These are phyloP conservation scores for Amanita fuliginea DNA, from an alignment of 768 basidiomycete species.

Conservation along the genomic window DNA sequence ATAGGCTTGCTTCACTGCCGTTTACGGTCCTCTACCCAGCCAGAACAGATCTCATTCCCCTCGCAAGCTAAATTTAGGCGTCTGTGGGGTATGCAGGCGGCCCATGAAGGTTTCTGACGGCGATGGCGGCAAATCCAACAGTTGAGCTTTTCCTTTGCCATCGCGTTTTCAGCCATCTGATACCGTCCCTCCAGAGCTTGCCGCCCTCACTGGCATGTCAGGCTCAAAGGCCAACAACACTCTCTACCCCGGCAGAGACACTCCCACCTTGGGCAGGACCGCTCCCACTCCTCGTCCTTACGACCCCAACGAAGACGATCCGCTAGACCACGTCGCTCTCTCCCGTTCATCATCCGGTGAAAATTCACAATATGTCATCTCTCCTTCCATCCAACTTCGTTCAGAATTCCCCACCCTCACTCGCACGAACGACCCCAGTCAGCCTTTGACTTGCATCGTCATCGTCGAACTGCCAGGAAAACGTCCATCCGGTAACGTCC, in stretches of 20 bases:
- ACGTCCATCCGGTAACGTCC: slow-evolving; percentile 37
- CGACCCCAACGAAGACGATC: slow-evolving; percentile 81
- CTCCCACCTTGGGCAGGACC: slow-evolving; percentile 33
- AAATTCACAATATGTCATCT: slow-evolving; percentile 65
- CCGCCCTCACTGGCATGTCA: slow-evolving; percentile 86
- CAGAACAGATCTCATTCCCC: slow-evolving; percentile 43
- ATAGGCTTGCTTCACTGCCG: slow-evolving; percentile 94
- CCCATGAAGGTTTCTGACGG: slow-evolving; percentile 95
- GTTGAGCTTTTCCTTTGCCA: slow-evolving; percentile 32
- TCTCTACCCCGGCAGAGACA: slow-evolving; percentile 63
- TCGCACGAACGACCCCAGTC: slow-evolving; percentile 55
- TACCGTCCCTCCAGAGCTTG: slow-evolving; percentile 54
- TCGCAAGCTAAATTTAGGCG: slow-evolving; percentile 74
- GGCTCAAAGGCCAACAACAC: slow-evolving; percentile 36
- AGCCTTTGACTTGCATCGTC: slow-evolving; percentile 89
- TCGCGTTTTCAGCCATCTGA: too few species aligned
- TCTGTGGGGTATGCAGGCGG: slow-evolving; percentile 93
- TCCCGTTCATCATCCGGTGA: slow-evolving; percentile 35
- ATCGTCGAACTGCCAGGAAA: slow-evolving; percentile 86
- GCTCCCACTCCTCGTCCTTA: slow-evolving; percentile 28
- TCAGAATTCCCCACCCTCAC: slow-evolving; percentile 83
- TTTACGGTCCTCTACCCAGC: slow-evolving; percentile 80
- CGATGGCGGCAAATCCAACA: slow-evolving; percentile 80
- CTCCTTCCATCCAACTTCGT: slow-evolving; percentile 88
- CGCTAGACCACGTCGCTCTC: slow-evolving; percentile 49